Evolutionary conservation across 768 basidiomycete species (phyloP).

Genomic region (Rhodocollybia butyracea): DNA sequence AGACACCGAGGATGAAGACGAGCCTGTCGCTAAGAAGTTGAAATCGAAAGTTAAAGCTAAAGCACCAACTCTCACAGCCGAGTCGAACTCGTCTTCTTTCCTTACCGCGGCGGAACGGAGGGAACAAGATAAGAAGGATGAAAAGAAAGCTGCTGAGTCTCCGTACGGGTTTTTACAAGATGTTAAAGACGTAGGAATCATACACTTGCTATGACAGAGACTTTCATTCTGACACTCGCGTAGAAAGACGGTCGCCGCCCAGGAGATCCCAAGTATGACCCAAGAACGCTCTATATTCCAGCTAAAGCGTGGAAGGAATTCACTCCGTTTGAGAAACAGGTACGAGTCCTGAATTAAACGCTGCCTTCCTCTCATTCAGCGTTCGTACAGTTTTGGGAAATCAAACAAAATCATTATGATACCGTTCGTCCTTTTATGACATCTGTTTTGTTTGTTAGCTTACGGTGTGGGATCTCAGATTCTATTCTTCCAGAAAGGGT

Average conservation of each 20-base stretch:
- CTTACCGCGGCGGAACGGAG: slow-evolving; percentile 83
- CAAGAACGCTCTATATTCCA: slow-evolving; percentile 82
- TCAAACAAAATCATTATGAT: slow-evolving; percentile 97
- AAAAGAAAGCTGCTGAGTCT: slow-evolving; percentile 77
- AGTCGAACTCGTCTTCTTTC: slow-evolving; percentile 41
- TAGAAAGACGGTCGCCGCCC: slow-evolving; percentile 81
- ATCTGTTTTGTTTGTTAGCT: not conserved
- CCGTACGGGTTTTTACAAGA: slow-evolving; percentile 75
- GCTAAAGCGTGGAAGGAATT: slow-evolving; percentile 73
- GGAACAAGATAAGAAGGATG: slow-evolving; percentile 71
- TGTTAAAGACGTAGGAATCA: slow-evolving; percentile 58
- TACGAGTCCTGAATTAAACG: slow-evolving; percentile 18
- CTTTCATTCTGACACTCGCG: not conserved
- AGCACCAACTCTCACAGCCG: slow-evolving; percentile 18
- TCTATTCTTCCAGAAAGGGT: slow-evolving; percentile 99
- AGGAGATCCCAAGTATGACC: slow-evolving; percentile 86
- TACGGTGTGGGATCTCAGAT: slow-evolving; percentile 41
- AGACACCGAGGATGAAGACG: slow-evolving; percentile 35
- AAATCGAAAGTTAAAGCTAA: slow-evolving; percentile 26
- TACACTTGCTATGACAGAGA: not conserved
- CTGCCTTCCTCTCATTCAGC: slow-evolving; percentile 20
- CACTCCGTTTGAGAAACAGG: slow-evolving; percentile 95
- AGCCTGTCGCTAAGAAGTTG: slow-evolving; percentile 26
- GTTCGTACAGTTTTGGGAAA: slow-evolving; percentile 51
- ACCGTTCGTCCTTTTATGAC: slow-evolving; percentile 49